Conservation (phyloP, 2,329 filamentous ascomycete genomes). For the Macrophomina phaseolina region DNA sequence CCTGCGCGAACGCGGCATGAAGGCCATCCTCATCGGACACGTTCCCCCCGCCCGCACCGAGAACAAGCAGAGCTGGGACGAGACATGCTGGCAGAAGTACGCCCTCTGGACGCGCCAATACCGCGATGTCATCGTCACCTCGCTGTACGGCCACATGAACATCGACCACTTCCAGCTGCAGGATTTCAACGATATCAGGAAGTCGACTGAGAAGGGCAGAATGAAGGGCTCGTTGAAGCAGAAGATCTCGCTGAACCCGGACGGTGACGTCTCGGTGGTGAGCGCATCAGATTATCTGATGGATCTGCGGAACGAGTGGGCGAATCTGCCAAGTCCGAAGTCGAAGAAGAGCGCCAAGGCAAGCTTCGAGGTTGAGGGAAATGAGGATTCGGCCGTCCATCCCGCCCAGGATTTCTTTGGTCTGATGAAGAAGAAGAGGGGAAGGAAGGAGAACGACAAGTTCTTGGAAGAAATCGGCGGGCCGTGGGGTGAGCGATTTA, state of each 20-base stretch:
- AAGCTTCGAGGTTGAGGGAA: background rate
- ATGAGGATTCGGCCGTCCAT: slow-evolving; percentile 23
- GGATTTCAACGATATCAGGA: slow-evolving; percentile 77
- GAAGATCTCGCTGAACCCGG: slow-evolving; percentile 26
- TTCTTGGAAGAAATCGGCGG: slow-evolving; percentile 75
- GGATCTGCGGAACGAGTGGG: slow-evolving; percentile 79
- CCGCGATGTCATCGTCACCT: slow-evolving; percentile 82
- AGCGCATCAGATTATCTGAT: slow-evolving; percentile 81
- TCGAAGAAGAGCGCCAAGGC: slow-evolving; percentile 7
- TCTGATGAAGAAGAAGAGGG: slow-evolving; percentile 32
- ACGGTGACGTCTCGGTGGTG: slow-evolving; percentile 63
- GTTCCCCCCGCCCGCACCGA: slow-evolving; percentile 87
- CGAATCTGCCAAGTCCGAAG: slow-evolving; percentile 68
- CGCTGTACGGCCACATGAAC: slow-evolving; percentile 95
- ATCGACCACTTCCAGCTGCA: slow-evolving; percentile 96
- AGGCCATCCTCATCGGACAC: slow-evolving; percentile 92
- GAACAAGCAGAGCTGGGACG: slow-evolving; percentile 89
- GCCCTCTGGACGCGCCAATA: slow-evolving; percentile 89
- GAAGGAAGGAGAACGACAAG: slow-evolving; percentile 58
- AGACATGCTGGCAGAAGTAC: slow-evolving; percentile 98
- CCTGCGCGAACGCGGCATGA: slow-evolving; percentile 83
- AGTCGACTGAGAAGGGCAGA: slow-evolving; percentile 55
- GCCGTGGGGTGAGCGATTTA: slow-evolving; percentile 82
- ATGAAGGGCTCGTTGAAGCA: slow-evolving; percentile 39
- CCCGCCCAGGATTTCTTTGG: slow-evolving; percentile 28